These are phyloP conservation scores for Neurospora sp. DNA, from an alignment of 495 filamentous ascomycete genomes.

Conservation along the genomic window DNA sequence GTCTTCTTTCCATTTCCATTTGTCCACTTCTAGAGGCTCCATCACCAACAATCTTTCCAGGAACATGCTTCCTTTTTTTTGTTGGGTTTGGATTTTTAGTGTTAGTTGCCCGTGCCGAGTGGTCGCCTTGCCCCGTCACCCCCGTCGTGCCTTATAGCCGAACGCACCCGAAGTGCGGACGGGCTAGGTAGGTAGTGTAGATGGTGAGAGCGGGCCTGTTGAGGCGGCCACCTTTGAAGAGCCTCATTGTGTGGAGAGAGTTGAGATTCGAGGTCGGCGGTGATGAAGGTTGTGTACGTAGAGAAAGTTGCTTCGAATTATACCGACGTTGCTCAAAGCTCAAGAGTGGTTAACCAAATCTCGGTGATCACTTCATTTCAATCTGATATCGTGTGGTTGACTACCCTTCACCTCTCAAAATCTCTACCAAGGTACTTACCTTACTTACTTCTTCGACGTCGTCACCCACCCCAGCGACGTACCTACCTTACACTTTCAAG, in stretches of 20 bases:
- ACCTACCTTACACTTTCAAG: neutral
- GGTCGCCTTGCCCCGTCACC: neutral
- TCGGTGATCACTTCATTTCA: neutral
- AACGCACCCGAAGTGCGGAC: neutral
- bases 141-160: neutral
- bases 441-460: neutral
- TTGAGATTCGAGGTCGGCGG: neutral
- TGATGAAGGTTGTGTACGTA: neutral
- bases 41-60: neutral
- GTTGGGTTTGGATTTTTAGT: neutral
- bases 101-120: neutral
- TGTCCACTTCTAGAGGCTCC: neutral
- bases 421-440: neutral
- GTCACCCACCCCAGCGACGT: neutral
- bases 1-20: neutral
- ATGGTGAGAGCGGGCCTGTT: neutral
- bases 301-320: neutral
- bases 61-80: neutral
- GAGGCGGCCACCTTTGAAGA: neutral
- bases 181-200: neutral
- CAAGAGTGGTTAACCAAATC: neutral
- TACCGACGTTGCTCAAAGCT: neutral
- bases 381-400: neutral
- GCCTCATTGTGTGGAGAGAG: neutral
- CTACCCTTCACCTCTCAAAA: neutral